phyloP scores from a whole-genome alignment of 306 rosid species.

The Sicyos edulis region DNA sequence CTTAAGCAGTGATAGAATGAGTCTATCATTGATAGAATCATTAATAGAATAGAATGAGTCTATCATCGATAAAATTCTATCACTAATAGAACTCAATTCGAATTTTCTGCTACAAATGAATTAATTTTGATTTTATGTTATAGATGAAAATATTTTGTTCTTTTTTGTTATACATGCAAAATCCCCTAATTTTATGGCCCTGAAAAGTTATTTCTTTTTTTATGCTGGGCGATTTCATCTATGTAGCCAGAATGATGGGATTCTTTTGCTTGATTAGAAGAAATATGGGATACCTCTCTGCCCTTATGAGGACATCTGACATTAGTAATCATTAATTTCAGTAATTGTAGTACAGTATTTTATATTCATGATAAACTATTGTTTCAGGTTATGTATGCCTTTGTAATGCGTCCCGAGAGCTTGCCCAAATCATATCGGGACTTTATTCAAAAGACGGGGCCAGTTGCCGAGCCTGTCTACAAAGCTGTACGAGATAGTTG shows the following conservation, averaged over 20 bases:
- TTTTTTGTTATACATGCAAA: no score
- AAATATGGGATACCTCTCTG: slow-evolving; percentile 5
- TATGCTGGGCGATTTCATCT: background rate
- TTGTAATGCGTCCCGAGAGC: slow-evolving; percentile 99
- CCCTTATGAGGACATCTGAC: background rate
- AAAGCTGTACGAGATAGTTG: slow-evolving; percentile 87
- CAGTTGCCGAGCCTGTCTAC: slow-evolving; percentile 87
- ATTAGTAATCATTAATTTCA: background rate
- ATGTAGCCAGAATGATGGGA: background rate
- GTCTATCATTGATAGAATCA: no score
- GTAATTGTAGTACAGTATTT: background rate
- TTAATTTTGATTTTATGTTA: no score
- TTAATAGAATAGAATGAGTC: no score
- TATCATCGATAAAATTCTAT: no score
- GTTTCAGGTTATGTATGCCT: slow-evolving; percentile 87
- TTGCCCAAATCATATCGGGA: slow-evolving; percentile 89
- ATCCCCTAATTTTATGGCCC: background rate
- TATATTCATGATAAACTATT: background rate
- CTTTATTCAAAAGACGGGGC: slow-evolving; percentile 91
- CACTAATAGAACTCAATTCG: no score
- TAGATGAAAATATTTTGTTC: no score
- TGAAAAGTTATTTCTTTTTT: background rate
- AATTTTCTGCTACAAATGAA: no score
- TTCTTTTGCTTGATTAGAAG: background rate
- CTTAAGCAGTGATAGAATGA: no score